Evolutionary conservation across 352 stramenopile species (phyloP).

Genomic region (Globisporangium solare): DNA sequence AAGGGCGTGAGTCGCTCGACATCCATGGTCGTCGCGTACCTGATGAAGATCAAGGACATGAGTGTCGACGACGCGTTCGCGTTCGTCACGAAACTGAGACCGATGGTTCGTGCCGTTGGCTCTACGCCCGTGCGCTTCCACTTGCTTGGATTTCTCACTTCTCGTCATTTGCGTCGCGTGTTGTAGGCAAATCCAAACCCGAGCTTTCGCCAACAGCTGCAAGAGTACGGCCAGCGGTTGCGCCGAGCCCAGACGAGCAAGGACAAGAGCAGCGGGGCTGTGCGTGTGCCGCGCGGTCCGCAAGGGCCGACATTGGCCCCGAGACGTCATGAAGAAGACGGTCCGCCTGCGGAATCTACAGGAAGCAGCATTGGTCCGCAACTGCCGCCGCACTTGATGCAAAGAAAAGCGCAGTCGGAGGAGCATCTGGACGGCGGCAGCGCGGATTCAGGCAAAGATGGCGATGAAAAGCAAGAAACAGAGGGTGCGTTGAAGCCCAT

Average conservation of each 20-base stretch:
- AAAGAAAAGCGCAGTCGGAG: constrained; percentile 15
- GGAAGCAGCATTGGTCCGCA: constrained; percentile 46
- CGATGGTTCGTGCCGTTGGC: constrained; percentile 26
- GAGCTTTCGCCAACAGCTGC: constrained; percentile 61
- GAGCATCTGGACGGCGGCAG: constrained; percentile 1
- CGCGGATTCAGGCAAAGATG: neutral
- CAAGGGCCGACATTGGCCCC: constrained; percentile 11
- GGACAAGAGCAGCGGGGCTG: constrained; percentile 2
- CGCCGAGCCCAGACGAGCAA: constrained; percentile 18
- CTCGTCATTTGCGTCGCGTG: neutral
- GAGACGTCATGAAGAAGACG: constrained; percentile 3
- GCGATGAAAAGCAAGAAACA: neutral
- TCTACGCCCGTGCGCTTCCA: too few relatives aligned
- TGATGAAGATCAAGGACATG: constrained; percentile 83
- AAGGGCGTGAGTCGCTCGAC: constrained; percentile 88
- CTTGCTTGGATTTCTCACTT: too few relatives aligned
- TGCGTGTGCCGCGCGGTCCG: constrained; percentile 6
- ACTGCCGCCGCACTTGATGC: constrained; percentile 29
- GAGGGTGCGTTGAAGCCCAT: too few relatives aligned
- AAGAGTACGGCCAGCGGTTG: constrained; percentile 46
- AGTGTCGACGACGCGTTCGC: constrained; percentile 59
- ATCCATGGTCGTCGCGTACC: constrained; percentile 87
- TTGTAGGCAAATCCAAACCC: constrained; percentile 59
- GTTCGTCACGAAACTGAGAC: constrained; percentile 46
- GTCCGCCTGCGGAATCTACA: neutral